Evolutionary conservation across 1,139 yeast genomes (phyloP).

Genomic region (Geotrichum aggregatum): DNA sequence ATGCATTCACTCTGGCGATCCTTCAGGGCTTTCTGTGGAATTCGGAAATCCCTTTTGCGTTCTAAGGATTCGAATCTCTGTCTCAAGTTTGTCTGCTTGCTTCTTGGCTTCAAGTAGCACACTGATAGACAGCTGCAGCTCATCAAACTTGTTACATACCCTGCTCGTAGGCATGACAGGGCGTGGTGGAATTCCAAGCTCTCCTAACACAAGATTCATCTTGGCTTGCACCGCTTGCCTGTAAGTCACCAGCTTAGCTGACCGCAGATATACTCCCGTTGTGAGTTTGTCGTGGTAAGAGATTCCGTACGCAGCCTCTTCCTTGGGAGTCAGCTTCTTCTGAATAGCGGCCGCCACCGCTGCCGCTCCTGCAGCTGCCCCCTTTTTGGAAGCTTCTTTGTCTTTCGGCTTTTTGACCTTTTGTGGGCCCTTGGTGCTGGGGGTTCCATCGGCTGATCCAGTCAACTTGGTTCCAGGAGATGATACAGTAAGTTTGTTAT

Average conservation of each 20-base stretch:
- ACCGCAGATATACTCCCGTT: constrained; percentile 76
- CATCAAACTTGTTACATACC: constrained; percentile 76
- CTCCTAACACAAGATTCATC: constrained; percentile 68
- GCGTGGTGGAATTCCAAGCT: constrained; percentile 67
- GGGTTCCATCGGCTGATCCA: constrained; percentile 1
- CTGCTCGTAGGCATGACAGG: constrained; percentile 88
- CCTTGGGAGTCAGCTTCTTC: constrained; percentile 65
- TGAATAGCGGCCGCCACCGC: constrained; percentile 43
- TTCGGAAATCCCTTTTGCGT: constrained; percentile 23
- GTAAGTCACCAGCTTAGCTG: constrained; percentile 57
- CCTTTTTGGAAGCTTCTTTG: constrained; percentile 24
- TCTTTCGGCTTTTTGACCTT: constrained; percentile 22
- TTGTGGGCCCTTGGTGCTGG: background rate
- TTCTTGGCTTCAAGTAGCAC: constrained; percentile 77
- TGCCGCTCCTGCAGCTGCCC: constrained; percentile 32
- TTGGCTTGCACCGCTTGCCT: constrained; percentile 74
- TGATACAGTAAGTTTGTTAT: constrained; percentile 15
- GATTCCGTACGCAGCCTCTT: constrained; percentile 82
- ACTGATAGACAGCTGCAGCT: constrained; percentile 65
- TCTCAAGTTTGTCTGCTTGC: constrained; percentile 80
- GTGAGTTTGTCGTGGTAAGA: constrained; percentile 73
- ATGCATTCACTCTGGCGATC: background rate
- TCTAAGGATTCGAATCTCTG: constrained; percentile 64
- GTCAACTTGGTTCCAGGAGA: constrained; percentile 11
- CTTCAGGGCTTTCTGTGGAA: background rate